Conservation (phyloP, 257 asterid species). For the Scutellaria barbata region DNA sequence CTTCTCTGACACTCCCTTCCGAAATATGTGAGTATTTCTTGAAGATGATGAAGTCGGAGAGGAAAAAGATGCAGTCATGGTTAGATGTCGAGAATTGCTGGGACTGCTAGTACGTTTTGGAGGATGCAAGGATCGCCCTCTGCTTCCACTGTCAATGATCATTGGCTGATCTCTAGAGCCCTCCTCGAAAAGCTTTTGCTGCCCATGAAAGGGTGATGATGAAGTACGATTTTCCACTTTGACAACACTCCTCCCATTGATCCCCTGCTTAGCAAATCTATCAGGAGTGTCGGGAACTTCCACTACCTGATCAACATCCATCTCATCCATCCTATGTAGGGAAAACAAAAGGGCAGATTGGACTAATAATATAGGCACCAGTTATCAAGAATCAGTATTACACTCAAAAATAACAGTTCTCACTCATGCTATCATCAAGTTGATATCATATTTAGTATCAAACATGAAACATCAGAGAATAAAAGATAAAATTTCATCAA, state of each 20-base stretch:
- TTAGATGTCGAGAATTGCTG: slow-evolving; percentile 37
- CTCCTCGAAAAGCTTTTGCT: slow-evolving; percentile 41
- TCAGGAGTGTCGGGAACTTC: slow-evolving; percentile 90
- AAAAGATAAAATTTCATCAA: slow-evolving; percentile 17
- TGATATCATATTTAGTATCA: slow-evolving; percentile 8
- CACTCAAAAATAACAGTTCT: slow-evolving; percentile 20
- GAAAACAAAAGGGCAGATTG: slow-evolving; percentile 26
- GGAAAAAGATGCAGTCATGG: slow-evolving; percentile 29
- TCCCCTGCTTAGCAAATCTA: slow-evolving; percentile 45
- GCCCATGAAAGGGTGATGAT: slow-evolving; percentile 32
- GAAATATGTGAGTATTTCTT: slow-evolving; percentile 38
- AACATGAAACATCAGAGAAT: slow-evolving; percentile 29
- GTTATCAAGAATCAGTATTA: slow-evolving; percentile 19
- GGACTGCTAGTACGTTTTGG: slow-evolving; percentile 42
- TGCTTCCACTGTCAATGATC: slow-evolving; percentile 51
- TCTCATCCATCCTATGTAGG: slow-evolving; percentile 65
- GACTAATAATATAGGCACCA: neutral
- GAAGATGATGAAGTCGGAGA: slow-evolving; percentile 48
- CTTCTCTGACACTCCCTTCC: slow-evolving; percentile 43
- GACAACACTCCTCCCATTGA: slow-evolving; percentile 38
- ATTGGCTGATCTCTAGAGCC: slow-evolving; percentile 45
- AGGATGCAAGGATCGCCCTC: slow-evolving; percentile 39
- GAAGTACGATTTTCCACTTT: slow-evolving; percentile 35
- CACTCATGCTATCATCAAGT: slow-evolving; percentile 11
- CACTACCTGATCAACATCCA: slow-evolving; percentile 55